These are phyloP conservation scores for Penstemon davidsonii DNA, from an alignment of 257 asterid species.

Conservation along the genomic window DNA sequence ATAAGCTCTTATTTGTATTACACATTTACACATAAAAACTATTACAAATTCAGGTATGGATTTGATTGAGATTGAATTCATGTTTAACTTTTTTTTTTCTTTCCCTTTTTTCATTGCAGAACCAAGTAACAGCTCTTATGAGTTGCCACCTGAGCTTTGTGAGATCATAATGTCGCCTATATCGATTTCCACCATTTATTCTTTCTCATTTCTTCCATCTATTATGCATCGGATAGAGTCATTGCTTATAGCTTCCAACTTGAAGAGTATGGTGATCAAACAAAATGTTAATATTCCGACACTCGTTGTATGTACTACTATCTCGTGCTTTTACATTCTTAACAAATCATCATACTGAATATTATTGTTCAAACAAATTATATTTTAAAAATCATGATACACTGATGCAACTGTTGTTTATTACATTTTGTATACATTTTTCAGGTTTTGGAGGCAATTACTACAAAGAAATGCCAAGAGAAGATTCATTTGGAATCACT, in stretches of 20 bases:
- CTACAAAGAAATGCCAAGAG: conserved; percentile 75
- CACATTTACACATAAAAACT: too few relatives aligned
- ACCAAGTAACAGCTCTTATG: conserved; percentile 41
- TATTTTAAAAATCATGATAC: neutral
- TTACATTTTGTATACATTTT: conserved; percentile 18
- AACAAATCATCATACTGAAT: too few relatives aligned
- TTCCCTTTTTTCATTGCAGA: conserved; percentile 37
- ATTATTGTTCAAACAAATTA: neutral
- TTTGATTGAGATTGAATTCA: neutral
- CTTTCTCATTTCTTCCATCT: conserved; percentile 69
- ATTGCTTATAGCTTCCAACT: conserved; percentile 59
- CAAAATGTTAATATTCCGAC: conserved; percentile 53
- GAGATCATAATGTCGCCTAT: conserved; percentile 63
- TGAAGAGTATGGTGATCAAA: conserved; percentile 46
- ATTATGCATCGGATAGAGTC: conserved; percentile 84
- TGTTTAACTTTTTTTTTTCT: neutral
- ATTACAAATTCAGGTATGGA: neutral
- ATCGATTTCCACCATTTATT: conserved; percentile 48
- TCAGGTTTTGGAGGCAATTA: conserved; percentile 87
- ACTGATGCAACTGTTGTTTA: neutral
- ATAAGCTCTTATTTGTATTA: too few relatives aligned
- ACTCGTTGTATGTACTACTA: conserved; percentile 38
- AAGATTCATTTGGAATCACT: conserved; percentile 71
- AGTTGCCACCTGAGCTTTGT: conserved; percentile 87
- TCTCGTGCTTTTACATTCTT: neutral